phyloP scores from a whole-genome alignment of 2,329 filamentous ascomycete species.

The Clonostachys chloroleuca region DNA sequence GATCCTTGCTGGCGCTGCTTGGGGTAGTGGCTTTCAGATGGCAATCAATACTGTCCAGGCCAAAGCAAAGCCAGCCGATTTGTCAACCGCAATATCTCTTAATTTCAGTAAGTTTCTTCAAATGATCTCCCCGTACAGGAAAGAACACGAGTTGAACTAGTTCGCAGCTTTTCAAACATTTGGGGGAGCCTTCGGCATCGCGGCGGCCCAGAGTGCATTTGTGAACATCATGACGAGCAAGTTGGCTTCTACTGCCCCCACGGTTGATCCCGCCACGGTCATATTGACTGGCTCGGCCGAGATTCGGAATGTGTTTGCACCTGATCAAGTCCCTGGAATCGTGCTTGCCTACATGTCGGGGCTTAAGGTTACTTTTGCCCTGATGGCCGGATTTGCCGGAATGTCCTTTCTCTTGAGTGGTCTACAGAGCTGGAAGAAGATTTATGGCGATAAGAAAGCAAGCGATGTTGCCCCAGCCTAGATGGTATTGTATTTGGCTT shows the following conservation, averaged over 20 bases:
- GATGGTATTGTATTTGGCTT: too few relatives aligned
- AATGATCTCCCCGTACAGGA: not conserved
- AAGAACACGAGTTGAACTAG: not conserved
- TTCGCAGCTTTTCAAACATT: slow-evolving; percentile 29
- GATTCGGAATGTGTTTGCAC: slow-evolving; percentile 40
- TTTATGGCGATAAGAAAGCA: too few relatives aligned
- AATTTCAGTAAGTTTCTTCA: slow-evolving; percentile 10
- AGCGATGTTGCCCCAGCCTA: too few relatives aligned
- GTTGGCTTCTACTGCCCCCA: slow-evolving; percentile 16
- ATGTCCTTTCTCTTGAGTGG: too few relatives aligned
- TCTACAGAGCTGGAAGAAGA: too few relatives aligned
- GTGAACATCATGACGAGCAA: slow-evolving; percentile 23
- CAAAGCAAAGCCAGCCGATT: not conserved
- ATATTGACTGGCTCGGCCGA: slow-evolving; percentile 37
- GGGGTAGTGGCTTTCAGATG: slow-evolving; percentile 33
- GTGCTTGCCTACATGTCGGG: slow-evolving; percentile 52
- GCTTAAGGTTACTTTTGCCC: slow-evolving; percentile 53
- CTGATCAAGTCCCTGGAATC: slow-evolving; percentile 39
- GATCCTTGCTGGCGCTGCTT: slow-evolving; percentile 32
- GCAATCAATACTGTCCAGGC: slow-evolving; percentile 37
- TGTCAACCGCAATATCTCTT: slow-evolving; percentile 1
- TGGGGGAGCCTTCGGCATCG: slow-evolving; percentile 34
- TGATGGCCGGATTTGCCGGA: slow-evolving; percentile 11
- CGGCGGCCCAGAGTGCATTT: slow-evolving; percentile 30
- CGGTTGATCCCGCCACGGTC: slow-evolving; percentile 18